Evolutionary conservation across 495 filamentous ascomycete genomes (phyloP).

Genomic region (Xylaria scruposa): DNA sequence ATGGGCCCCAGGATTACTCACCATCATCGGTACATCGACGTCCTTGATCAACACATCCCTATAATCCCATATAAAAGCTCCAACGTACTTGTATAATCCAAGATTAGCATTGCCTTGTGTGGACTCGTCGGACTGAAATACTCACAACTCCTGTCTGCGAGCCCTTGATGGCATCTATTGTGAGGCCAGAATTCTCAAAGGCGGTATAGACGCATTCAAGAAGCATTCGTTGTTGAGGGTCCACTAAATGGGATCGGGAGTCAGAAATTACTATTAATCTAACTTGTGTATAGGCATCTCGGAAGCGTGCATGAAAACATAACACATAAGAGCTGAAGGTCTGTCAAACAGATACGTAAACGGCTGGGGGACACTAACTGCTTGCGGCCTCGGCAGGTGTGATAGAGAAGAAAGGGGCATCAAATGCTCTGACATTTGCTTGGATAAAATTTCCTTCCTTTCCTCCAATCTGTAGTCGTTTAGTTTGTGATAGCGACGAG

Average conservation of each 20-base stretch:
- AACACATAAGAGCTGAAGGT: not conserved
- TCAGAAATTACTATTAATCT: not conserved
- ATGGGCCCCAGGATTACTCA: too few species aligned
- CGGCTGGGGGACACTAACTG: not conserved
- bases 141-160: constrained; percentile 10
- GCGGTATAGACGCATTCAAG: constrained; percentile 65
- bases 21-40: constrained; percentile 41
- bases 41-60: not conserved
- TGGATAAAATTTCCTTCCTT: constrained; percentile 57
- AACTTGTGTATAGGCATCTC: too few species aligned
- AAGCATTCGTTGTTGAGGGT: constrained; percentile 50
- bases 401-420: constrained; percentile 64
- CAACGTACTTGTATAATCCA: not conserved
- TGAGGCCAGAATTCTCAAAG: constrained; percentile 51
- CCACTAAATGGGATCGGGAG: constrained; percentile 28
- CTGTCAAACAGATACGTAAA: not conserved
- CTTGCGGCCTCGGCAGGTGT: constrained; percentile 55
- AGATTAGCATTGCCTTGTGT: not conserved
- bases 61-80: not conserved
- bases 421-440: constrained; percentile 51
- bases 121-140: not conserved
- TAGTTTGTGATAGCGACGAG: not conserved
- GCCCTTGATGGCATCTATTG: constrained; percentile 25
- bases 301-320: not conserved
- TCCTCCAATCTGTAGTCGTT: not conserved